Evolutionary conservation across 805 yeast genomes (phyloP).

Genomic region (Myxozyma vanderwaltii): DNA sequence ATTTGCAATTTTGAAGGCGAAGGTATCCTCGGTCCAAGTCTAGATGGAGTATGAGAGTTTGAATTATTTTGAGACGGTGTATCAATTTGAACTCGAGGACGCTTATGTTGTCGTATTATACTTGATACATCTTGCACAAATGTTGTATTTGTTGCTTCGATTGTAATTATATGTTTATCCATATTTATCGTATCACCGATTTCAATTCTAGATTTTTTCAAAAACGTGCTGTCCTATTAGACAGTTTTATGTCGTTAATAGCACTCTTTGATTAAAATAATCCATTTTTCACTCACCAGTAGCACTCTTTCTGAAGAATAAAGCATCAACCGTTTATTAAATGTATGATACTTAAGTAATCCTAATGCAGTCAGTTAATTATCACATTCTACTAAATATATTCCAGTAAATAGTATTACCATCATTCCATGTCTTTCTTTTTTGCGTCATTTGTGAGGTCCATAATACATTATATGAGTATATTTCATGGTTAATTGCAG

Average conservation of each 20-base stretch:
- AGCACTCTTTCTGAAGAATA: slow-evolving; percentile 38
- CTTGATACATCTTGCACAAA: slow-evolving; percentile 19
- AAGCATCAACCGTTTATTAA: slow-evolving; percentile 38
- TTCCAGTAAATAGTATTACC: slow-evolving; percentile 33
- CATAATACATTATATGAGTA: slow-evolving; percentile 40
- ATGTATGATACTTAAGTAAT: slow-evolving; percentile 34
- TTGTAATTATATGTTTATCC: slow-evolving; percentile 39
- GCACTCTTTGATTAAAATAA: not conserved
- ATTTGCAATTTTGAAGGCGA: not conserved
- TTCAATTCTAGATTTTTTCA: slow-evolving; percentile 15
- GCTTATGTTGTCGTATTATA: not conserved
- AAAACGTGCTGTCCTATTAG: slow-evolving; percentile 23
- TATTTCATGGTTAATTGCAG: slow-evolving; percentile 17
- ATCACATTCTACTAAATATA: not conserved
- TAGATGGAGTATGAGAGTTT: not conserved
- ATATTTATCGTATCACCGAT: slow-evolving; percentile 36
- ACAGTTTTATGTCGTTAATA: not conserved
- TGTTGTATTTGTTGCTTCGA: slow-evolving; percentile 31
- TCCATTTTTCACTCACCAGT: slow-evolving; percentile 29
- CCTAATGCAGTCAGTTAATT: slow-evolving; percentile 13
- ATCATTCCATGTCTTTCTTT: slow-evolving; percentile 45
- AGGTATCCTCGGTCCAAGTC: too few species aligned
- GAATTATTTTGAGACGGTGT: not conserved
- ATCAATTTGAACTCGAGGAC: not conserved
- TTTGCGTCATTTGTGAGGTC: slow-evolving; percentile 43